These are phyloP conservation scores for Fusarium clavum DNA, from an alignment of 2,329 filamentous ascomycete genomes.

Conservation along the genomic window DNA sequence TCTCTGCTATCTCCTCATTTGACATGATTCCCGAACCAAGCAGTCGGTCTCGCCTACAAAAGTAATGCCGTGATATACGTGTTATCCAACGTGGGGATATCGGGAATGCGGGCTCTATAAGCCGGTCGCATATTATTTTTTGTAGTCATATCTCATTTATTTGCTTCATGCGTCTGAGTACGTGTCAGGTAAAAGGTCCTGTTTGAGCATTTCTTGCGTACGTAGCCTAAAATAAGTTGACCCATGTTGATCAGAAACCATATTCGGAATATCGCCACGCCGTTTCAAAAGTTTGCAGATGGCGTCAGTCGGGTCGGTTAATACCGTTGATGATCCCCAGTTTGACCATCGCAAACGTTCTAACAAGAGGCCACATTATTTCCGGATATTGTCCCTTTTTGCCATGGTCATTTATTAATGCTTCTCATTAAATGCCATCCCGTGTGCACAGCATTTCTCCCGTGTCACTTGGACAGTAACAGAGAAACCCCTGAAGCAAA, in stretches of 20 bases:
- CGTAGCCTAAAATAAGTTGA: background rate
- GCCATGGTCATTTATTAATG: background rate
- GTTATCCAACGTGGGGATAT: background rate
- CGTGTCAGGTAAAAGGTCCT: background rate
- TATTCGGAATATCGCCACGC: slow-evolving; percentile 5
- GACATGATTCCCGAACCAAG: slow-evolving; percentile 6
- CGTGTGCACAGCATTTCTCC: slow-evolving; percentile 14
- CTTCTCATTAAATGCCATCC: background rate
- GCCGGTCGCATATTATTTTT: background rate
- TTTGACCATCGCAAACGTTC: background rate
- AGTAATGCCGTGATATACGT: background rate
- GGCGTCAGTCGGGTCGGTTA: slow-evolving; percentile 5
- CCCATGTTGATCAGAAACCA: background rate
- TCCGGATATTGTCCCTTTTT: background rate
- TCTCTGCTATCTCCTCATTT: background rate
- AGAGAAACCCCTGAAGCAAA: slow-evolving; percentile 26
- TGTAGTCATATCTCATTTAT: background rate
- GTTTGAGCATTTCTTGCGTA: background rate
- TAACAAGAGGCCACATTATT: background rate
- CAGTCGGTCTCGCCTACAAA: background rate
- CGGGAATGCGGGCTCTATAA: background rate
- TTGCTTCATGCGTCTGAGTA: background rate
- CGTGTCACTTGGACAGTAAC: slow-evolving; percentile 28
- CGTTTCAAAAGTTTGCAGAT: background rate
- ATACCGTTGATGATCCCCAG: background rate